Conservation (phyloP, 169 alveolate species). For the Eimeria sp. region DNA sequence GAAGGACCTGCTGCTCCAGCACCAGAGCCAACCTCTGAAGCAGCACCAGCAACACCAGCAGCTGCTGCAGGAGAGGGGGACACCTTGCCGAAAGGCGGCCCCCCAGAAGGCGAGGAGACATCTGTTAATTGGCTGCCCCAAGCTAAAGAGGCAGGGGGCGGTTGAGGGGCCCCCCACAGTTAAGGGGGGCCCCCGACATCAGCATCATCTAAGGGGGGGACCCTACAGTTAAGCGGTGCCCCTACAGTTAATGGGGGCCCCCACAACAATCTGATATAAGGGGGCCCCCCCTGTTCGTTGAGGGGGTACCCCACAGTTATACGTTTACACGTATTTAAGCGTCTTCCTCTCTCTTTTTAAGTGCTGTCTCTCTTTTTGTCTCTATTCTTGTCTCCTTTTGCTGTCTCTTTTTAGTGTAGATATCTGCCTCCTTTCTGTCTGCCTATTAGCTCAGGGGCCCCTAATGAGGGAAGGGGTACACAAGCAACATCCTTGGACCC, state of each 20-base stretch:
- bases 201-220: not conserved
- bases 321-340: not conserved
- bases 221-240: not conserved
- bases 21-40: not conserved
- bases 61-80: constrained; percentile 11
- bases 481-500: too few species aligned
- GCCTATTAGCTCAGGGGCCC: too few species aligned
- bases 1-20: not conserved
- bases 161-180: not conserved
- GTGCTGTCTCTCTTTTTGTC: not conserved
- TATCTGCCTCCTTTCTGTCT: too few species aligned
- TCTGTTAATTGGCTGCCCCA: constrained; percentile 51
- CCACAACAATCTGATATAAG: not conserved
- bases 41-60: constrained; percentile 24
- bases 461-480: too few species aligned
- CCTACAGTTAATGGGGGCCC: not conserved
- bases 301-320: constrained; percentile 24
- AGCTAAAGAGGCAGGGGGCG: not conserved
- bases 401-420: too few species aligned
- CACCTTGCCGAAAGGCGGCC: not conserved
- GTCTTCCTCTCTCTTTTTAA: not conserved
- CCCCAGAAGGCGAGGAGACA: not conserved
- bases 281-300: not conserved
- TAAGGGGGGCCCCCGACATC: constrained; percentile 6
- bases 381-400: too few species aligned